Evolutionary conservation across 345 rosid species (phyloP).

Genomic region (Brassica juncea): DNA sequence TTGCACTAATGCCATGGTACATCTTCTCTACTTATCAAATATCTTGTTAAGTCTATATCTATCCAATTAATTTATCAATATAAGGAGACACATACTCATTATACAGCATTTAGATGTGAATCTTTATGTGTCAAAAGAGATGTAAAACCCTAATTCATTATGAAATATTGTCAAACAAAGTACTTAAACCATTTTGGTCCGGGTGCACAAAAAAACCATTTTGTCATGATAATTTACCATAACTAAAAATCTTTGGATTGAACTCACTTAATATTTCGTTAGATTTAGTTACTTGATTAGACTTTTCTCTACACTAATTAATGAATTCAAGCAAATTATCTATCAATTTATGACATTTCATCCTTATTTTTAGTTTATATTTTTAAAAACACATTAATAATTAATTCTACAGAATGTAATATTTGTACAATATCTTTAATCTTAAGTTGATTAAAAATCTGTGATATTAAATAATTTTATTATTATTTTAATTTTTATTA

Average conservation of each 20-base stretch:
- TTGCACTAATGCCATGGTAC: constrained; percentile 34
- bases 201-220: neutral
- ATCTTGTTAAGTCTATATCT: constrained; percentile 22
- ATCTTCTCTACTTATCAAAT: constrained; percentile 1
- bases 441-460: too few species aligned
- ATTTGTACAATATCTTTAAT: too few species aligned
- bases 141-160: neutral
- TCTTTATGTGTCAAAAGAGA: neutral
- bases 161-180: neutral
- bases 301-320: too few species aligned
- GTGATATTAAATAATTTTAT: too few species aligned
- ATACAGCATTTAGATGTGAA: neutral
- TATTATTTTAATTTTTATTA: too few species aligned
- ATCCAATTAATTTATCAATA: neutral
- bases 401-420: too few species aligned
- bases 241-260: neutral
- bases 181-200: neutral
- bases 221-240: neutral
- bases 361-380: too few species aligned
- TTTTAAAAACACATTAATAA: too few species aligned
- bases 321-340: too few species aligned
- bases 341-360: too few species aligned
- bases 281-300: neutral
- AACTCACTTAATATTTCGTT: neutral
- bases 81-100: neutral